Evolutionary conservation across 768 basidiomycete genomes (phyloP), one percentile per base, ranked within the genome.

Genomic region (Boletus bicolor): DNA sequence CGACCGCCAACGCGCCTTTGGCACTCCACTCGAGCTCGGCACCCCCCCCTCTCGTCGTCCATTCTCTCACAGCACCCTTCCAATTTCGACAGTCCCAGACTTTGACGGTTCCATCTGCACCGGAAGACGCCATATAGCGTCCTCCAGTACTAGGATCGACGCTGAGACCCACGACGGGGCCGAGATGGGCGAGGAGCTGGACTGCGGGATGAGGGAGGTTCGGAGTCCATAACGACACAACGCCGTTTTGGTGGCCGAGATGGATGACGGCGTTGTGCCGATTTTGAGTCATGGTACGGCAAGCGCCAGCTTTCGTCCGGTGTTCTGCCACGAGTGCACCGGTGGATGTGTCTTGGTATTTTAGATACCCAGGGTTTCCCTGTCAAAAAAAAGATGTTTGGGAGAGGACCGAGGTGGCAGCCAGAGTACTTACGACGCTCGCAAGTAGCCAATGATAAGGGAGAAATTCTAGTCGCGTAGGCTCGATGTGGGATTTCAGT

Each of bases 71-170:
- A 4, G 86, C 83, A 8, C 90, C 89, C 60, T 89, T 93, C 94
- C 94, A 98, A 75, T 93, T 97, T 54, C 97, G 75, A 66, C 89
- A 92, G 73, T 98, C 97, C 97, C 97, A 99, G 1, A 98, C 79
- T 65, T 98, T 98, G 49, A 99, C 89, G 0, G 75, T 82, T 0
- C 93, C 88, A 66, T 99, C 97, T 58, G 85, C 77, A 0, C 95
- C 95, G 2, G 88, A 79, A 0, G 93, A 96, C 1, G 91, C 89
- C 87, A 97, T 90, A 64, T 97, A 95, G 32, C 93, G 70, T 1
- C 96, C 96, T 2, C 88, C 87, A 7, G 85, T 78, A 53, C 88
- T 91, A 0, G 89, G 87, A 70, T 98, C 96, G 5, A 97, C 82
- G 26, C 86, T 82, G 17, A 96, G 77, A 32, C 88, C 83, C 2